Evolutionary conservation across 2,329 filamentous ascomycete species (phyloP), one percentile per base, ranked within the genome.

Genomic region (Scedosporium aurantiacum): DNA sequence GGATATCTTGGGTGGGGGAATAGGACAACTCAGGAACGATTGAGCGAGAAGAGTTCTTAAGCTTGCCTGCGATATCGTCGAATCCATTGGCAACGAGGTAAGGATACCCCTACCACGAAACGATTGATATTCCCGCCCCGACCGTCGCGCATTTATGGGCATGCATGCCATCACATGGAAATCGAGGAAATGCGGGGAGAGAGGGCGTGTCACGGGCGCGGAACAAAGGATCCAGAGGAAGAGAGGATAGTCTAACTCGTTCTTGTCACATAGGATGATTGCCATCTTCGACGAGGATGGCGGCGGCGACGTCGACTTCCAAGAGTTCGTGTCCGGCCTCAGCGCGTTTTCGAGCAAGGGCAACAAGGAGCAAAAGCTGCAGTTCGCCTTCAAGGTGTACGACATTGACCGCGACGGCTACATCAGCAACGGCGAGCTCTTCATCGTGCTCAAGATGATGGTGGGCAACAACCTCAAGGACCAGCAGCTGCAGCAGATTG

Each of bases 391-490:
- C 84, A 96, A 97, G 76, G 94, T 99, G 64, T 99, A 99, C 81
- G 94, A 99, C 74, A 97, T 99, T 71, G 94, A 99, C 76, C 90
- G 94, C 63, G 94, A 99, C 75, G 94, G 94, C 25, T 99, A 90
- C 78, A 99, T 99, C 72, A 96, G 90, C 79, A 99, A 99, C 75
- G 94, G 94, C 70, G 94, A 99, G 80, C 84, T 99, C 59, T 99
- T 97, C 75, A 97, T 99, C 70, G 94, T 99, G 71, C 82, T 99
- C 70, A 99, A 99, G 88, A 99, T 99, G 94, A 99, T 99, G 94
- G 94, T 99, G 59, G 94, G 94, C 63, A 97, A 90, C 79, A 99
- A 99, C 76, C 79, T 99, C 71, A 99, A 99, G 82, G 94, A 99
- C 75, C 91, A 97, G 77, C 94, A 99, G 78, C 78, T 99, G 73